Evolutionary conservation across 176 grass and related monocot species (phyloP).

Genomic region (Typha latifolia): DNA sequence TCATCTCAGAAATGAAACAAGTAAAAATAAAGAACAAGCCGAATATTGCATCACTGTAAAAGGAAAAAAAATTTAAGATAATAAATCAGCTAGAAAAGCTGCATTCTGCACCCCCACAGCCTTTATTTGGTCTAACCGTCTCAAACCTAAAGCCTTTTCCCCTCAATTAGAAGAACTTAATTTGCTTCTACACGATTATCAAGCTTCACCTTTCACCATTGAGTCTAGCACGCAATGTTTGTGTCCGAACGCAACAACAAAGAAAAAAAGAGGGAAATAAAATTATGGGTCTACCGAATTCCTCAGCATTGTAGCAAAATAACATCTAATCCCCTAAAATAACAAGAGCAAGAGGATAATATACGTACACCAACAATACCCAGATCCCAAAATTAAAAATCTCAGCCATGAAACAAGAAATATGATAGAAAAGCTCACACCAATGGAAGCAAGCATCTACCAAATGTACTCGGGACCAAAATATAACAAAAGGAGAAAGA

Average conservation of each 20-base stretch:
- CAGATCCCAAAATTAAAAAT: constrained; percentile 18
- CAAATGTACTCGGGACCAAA: constrained; percentile 1
- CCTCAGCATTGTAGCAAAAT: constrained; percentile 14
- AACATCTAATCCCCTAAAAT: constrained; percentile 8
- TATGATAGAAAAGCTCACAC: too few species aligned
- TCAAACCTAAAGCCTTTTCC: background rate
- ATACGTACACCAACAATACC: background rate
- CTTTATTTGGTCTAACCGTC: background rate
- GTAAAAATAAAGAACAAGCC: too few species aligned
- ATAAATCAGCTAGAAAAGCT: too few species aligned
- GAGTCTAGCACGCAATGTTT: background rate
- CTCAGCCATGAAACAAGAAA: constrained; percentile 12
- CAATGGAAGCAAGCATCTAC: constrained; percentile 3
- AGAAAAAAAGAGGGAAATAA: background rate
- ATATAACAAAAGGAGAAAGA: background rate
- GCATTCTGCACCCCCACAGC: too few species aligned
- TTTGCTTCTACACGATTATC: background rate
- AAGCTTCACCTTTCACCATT: background rate
- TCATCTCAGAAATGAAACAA: too few species aligned
- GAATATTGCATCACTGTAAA: too few species aligned
- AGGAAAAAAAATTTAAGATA: too few species aligned
- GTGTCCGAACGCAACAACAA: background rate
- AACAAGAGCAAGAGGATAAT: background rate
- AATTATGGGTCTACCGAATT: constrained; percentile 1
- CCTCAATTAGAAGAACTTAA: background rate